Evolutionary conservation across 1,139 yeast species (phyloP), one percentile per base, ranked within the genome.

Genomic region (Candida sp.): DNA sequence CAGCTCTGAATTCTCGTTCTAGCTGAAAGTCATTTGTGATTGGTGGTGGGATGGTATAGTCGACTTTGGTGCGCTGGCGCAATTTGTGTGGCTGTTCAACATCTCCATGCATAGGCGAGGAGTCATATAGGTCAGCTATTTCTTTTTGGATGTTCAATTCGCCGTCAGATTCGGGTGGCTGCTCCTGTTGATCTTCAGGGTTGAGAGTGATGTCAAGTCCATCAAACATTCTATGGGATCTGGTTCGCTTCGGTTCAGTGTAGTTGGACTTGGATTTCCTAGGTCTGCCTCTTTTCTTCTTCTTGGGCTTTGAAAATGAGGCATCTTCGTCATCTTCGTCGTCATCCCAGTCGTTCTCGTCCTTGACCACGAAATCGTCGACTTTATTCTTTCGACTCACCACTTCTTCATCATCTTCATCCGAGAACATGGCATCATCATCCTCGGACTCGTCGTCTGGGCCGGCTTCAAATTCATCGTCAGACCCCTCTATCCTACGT

Each of bases 1-100:
- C 52, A 5, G 59, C 55, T 22, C 58, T 49, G 9, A 51, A 44
- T 46, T 49, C 54, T 38, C 47, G 9, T 49, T 49, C 32, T 62
- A 74, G 32, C 58, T 72, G 81, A 12, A 60, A 62, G 47, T 80
- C 85, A 49, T 80, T 81, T 1, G 83, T 66, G 6, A 90, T 75
- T 1, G 97, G 96, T 1, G 97, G 97, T 0, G 97, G 94, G 5
- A 92, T 78, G n/a, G 88, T 83, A 65, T 92, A 92, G 63, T 92
- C 90, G 12, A 92, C 85, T 38, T 84, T 85, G 31, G 88, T 86
- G 52, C 97, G 72, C 58, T 90, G 94, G 56, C 98, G 80, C 44
- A 90, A 74, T 50, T 88, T 86, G 62, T 88, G 87, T 25, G 54
- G 45, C 60, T 71, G 70, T 33, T 83, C 70, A 23, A 85, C 81